These are phyloP conservation scores for Atalantia buxifolia DNA, from an alignment of 345 rosid genomes.

Conservation along the genomic window DNA sequence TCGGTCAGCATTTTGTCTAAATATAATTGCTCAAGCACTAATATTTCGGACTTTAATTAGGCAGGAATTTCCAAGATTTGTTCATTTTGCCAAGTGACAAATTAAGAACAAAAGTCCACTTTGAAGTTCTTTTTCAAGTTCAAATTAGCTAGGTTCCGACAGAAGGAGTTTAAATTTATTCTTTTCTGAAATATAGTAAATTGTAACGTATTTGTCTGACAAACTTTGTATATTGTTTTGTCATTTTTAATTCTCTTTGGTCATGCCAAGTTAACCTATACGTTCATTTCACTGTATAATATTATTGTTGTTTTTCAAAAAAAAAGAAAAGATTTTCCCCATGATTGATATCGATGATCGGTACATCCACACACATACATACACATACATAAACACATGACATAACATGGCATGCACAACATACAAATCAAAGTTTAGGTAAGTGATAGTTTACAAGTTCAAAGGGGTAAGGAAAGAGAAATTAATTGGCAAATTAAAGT, in stretches of 20 bases:
- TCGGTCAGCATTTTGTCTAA: too few relatives aligned
- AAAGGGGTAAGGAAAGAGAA: conserved; percentile 18
- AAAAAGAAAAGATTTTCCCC: conserved; percentile 3
- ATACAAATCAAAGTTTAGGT: conserved; percentile 22
- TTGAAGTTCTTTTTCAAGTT: conserved; percentile 17
- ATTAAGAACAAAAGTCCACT: conserved; percentile 25
- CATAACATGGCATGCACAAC: background rate
- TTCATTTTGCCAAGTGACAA: conserved; percentile 20
- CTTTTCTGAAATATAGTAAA: background rate
- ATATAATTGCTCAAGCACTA: background rate
- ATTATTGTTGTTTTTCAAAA: too few relatives aligned
- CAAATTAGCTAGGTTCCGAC: conserved; percentile 8
- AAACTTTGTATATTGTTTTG: background rate
- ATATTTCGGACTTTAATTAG: background rate
- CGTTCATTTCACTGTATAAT: background rate
- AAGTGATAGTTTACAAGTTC: conserved; percentile 38
- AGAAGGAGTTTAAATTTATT: background rate
- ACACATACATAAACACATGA: background rate
- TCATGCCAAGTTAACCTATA: conserved; percentile 1
- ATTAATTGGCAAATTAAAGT: background rate
- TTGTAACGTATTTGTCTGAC: background rate
- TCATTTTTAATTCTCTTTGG: background rate
- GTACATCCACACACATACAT: background rate
- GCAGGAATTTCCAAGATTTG: conserved; percentile 6
- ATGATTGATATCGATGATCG: background rate